Evolutionary conservation across 1,139 yeast genomes (phyloP).

Genomic region (Suhomyces guaymorum): DNA sequence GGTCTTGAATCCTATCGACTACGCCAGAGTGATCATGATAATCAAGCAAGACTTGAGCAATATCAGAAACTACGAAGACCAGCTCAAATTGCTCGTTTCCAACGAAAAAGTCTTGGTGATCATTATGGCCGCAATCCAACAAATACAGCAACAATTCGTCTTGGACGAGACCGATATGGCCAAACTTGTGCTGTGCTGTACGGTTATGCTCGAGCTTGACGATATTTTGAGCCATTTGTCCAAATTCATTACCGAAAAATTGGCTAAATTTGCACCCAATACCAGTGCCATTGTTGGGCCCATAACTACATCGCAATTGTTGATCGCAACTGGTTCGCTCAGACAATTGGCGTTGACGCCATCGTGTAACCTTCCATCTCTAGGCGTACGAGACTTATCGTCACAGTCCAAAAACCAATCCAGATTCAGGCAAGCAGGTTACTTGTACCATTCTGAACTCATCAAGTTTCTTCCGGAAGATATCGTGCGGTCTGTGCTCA

Average conservation of each 20-base stretch:
- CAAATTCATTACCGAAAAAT: conserved; percentile 55
- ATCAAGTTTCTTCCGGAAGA: conserved; percentile 59
- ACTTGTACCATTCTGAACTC: conserved; percentile 53
- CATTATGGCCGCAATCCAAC: conserved; percentile 67
- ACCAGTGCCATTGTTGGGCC: conserved; percentile 72
- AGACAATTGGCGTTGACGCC: conserved; percentile 71
- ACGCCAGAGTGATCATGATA: conserved; percentile 52
- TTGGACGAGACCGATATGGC: conserved; percentile 40
- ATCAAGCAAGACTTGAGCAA: conserved; percentile 53
- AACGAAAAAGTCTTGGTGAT: conserved; percentile 72
- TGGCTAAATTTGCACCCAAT: conserved; percentile 76
- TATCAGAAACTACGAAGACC: conserved; percentile 33
- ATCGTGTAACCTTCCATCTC: conserved; percentile 77
- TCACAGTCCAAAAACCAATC: conserved; percentile 25
- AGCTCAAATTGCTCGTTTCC: conserved; percentile 45
- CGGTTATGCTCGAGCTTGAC: conserved; percentile 48
- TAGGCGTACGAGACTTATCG: conserved; percentile 66
- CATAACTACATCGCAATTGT: conserved; percentile 68
- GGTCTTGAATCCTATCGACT: conserved; percentile 64
- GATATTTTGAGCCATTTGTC: conserved; percentile 47
- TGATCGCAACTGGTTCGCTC: conserved; percentile 73
- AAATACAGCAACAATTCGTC: conserved; percentile 22
- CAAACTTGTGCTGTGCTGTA: conserved; percentile 47
- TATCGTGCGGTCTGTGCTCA: conserved; percentile 65
- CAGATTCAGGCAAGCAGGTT: conserved; percentile 64